Evolutionary conservation across 106 monocot genomes (phyloP), one percentile per base, ranked within the genome.

Genomic region (Dendrobium officinale): DNA sequence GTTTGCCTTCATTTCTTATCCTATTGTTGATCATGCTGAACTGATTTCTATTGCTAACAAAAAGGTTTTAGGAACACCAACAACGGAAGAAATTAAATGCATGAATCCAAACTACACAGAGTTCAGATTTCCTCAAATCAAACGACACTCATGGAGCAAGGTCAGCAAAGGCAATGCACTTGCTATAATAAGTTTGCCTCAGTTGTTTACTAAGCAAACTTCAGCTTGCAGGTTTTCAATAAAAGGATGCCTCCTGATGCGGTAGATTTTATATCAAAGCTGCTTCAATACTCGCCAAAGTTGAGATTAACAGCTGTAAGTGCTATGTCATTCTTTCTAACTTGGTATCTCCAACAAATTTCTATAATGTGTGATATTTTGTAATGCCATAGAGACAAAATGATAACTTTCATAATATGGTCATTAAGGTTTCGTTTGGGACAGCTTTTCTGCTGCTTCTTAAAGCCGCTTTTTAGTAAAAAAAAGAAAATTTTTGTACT

Each of bases 31-130:
- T 10, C 49, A 67, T 80, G 24, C 19, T 42, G 31, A 40, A 68
- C 77, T 80, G 33, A 44, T 17, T 58, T 37, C 10, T 67, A 11
- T 58, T 77, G 22, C 72, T 2, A 4, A 73, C 61, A 73, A 33
- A 51, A 74, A 88, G 88, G 83, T 88, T 55, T 76, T 88, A 83
- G 88, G 88, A 43, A 88, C 88, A 42, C 88, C 88, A 27, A 88
- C 88, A 55, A 26, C 79, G 24, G 88, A 88, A 85, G 88, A 88
- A 27, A 88, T 88, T 26, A 83, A 83, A 74, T 88, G 85, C 79
- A 88, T 88, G 88, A 88, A 88, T 55, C 88, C 88, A 75, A 83
- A 81, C 47, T 81, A 88, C 73, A 88, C 83, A 59, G 88, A 88
- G 6, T 87, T 87, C 79, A 87, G 84, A 79, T 87, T 84, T 84